Percentiles rank a stretch among this genome's conserved stretches.
phyloP scores from a whole-genome alignment of 2,329 filamentous ascomycete species.

The Epichloe glyceriae region DNA sequence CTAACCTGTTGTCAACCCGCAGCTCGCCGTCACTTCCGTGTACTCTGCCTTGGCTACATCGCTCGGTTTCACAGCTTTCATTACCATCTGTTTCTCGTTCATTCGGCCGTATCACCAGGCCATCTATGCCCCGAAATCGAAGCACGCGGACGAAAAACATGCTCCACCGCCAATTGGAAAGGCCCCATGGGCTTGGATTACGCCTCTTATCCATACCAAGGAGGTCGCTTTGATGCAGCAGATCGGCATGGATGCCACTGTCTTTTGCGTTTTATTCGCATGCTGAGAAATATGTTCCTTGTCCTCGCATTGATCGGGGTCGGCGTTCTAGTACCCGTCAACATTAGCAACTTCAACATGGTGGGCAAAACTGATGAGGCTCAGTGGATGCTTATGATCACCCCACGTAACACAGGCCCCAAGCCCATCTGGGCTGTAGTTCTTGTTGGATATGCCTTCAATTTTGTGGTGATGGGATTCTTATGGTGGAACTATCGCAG shows the following conservation, averaged over 20 bases:
- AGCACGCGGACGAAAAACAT: conserved; percentile 83
- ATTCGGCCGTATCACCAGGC: conserved; percentile 82
- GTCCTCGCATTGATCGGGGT: conserved; percentile 60
- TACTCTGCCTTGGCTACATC: conserved; percentile 72
- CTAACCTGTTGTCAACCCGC: neutral
- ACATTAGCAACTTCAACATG: conserved; percentile 37
- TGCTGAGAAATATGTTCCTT: conserved; percentile 86
- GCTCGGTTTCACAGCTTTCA: conserved; percentile 56
- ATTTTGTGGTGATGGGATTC: conserved; percentile 64
- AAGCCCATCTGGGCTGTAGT: conserved; percentile 45
- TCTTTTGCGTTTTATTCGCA: conserved; percentile 83
- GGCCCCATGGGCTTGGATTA: conserved; percentile 78
- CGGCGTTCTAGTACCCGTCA: conserved; percentile 68
- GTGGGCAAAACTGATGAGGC: conserved; percentile 8
- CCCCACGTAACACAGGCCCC: conserved; percentile 40
- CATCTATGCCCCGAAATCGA: conserved; percentile 88
- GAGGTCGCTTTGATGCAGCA: conserved; percentile 69
- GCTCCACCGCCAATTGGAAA: conserved; percentile 76
- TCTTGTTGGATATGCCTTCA: conserved; percentile 50
- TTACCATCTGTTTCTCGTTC: conserved; percentile 74
- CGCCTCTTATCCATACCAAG: conserved; percentile 61
- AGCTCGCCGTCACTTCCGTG: conserved; percentile 39
- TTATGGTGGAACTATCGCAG: conserved; percentile 84
- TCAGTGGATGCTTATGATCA: conserved; percentile 45
- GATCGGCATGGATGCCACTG: conserved; percentile 78